Base-by-base conservation (phyloP, 2,329 filamentous ascomycete species). In the Alternaria brassicicola region DNA sequence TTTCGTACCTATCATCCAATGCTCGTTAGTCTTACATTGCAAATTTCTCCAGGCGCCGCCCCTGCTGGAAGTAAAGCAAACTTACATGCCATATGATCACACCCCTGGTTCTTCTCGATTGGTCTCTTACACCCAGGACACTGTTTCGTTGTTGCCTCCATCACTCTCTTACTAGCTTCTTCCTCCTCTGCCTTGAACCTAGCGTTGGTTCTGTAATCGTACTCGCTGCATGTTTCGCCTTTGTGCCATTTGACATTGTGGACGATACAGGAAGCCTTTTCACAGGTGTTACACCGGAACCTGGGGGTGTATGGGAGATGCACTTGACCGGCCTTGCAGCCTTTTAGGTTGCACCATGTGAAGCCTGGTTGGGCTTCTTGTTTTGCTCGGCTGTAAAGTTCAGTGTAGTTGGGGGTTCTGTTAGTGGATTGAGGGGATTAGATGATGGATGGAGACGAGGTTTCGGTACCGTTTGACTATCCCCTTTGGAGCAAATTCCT, bases 241-340 rank as follows among this genome's bases (percentile, higher is more conserved):
- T 57, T 63, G 51, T 81, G 79, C 79, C 79, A 81, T 6, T 55
- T 35, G 1, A 66, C 54, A 25, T 71, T 65, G 56, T 79, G 78
- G 7, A 60, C 59, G 2, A 77, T 55, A 55, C 79, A 81, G 47
- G 78, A 72, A 28, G 67, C 66, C 50, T 69, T 74, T 36, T 67
- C 64, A 66, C 79, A 81, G 2, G 51, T 41, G 3, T 62, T 61
- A 57, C 79, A 81, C 5, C 68, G 55, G 67, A 81, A 80, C 17
- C 80, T 81, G 0, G 82, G 78, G 3, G 78, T 74, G 2, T 65
- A 66, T 1, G 63, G 54, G 1, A 77, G 74, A 45, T 86, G 84
- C 2, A 85, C 76, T 61, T 87, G 84, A 0, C 85, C 85, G 1
- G 78, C 80, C 8, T 75, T 78, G 64, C 86, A 88, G 2, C 74